Base-by-base conservation (phyloP, 179 eudicot species). In the Gypsophila paniculata region DNA sequence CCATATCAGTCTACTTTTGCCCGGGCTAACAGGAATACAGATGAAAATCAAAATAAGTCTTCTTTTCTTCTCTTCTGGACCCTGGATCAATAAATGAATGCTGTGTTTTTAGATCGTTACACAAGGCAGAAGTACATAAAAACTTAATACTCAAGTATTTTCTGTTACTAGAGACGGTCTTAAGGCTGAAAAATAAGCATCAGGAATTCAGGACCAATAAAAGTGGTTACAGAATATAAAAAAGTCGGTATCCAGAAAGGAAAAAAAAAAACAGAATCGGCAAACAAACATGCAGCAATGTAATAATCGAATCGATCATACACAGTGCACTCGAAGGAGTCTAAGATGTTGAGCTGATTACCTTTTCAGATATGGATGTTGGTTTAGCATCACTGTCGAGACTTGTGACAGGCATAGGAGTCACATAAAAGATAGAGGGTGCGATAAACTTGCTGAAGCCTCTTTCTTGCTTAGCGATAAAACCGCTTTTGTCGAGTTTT, bases 11-110 rank as follows among this genome's bases (percentile, higher is more conserved):
- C 98, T 77, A 84, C 98, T 91, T 59, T 84, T 82, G 26, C 98
- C 96, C 42, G 96, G 98, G 77, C 96, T 87, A 72, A 93, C 98
- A 19, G 98, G 98, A 65, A 89, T 70, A 71, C 98, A 93, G 69
- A 89, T 70, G 65, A 90, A 89, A 59, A 87, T 74, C 58, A 85
- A 78, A 54, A 84, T 73, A 48, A 77, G 59, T 73, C 61, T 79
- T 73, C 69, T 78, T 64, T 72, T 69, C 68, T 63, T 72, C 46
- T 51, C 38, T 53, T 81, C 52, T 19, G 76, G 19, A 44, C 76
- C 85, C 91, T 78, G 65, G 23, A 62, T 73, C 65, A 61, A 69
- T 25, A 26, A 52, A 52, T 25, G 13, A 10, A 9, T 57, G 6
- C 39, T 48, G 1, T 42, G 46, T 6, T 8, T 15, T 17, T 8